Conservation (phyloP, 768 basidiomycete species). For the Fomitopsis pulvina region DNA sequence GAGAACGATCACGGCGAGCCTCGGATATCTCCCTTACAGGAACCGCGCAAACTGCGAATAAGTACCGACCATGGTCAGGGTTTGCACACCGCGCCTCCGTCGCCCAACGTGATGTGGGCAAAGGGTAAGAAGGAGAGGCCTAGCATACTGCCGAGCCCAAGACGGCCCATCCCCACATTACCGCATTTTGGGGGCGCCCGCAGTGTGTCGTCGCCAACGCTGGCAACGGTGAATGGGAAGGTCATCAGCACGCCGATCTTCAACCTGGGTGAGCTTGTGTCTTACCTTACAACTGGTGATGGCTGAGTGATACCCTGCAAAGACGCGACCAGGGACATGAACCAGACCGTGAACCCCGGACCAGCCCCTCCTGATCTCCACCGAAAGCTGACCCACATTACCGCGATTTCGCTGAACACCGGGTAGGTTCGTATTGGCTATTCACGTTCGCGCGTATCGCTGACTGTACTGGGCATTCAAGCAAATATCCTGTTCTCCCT, state of each 20-base stretch:
- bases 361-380: constrained; percentile 42
- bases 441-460: constrained; percentile 11
- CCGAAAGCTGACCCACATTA: constrained; percentile 16
- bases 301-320: constrained; percentile 2
- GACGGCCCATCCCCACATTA: constrained; percentile 6
- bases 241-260: constrained; percentile 63
- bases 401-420: constrained; percentile 47
- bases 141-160: constrained; percentile 7
- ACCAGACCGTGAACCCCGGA: constrained; percentile 63
- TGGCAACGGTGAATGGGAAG: constrained; percentile 37
- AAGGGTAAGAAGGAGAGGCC: constrained; percentile 9
- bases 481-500: constrained; percentile 73
- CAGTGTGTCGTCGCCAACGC: constrained; percentile 11
- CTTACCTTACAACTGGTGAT: too few species aligned
- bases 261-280: constrained; percentile 49
- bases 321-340: constrained; percentile 69
- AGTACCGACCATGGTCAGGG: constrained; percentile 11
- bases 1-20: constrained; percentile 9
- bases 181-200: constrained; percentile 8
- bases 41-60: constrained; percentile 11
- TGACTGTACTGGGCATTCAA: constrained; percentile 24
- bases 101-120: constrained; percentile 7
- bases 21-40: constrained; percentile 7
- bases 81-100: constrained; percentile 7
- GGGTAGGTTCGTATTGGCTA: constrained; percentile 41